Evolutionary conservation across 495 filamentous ascomycete species (phyloP).

Genomic region (Jackrogersella multiformis): DNA sequence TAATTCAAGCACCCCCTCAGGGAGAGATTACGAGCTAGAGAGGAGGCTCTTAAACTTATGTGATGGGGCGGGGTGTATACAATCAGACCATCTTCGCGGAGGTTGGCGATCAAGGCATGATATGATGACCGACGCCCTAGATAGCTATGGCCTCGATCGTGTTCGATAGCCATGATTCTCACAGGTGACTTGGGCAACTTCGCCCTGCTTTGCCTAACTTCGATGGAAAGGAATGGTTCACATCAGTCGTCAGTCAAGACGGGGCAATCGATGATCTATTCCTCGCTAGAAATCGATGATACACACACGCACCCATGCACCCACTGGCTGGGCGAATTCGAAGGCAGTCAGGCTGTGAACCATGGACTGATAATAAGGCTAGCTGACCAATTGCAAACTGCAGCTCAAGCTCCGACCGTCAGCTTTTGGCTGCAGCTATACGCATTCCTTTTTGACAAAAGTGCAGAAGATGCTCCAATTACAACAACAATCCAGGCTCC

Average conservation of each 20-base stretch:
- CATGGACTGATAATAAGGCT: not conserved
- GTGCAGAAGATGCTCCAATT: not conserved
- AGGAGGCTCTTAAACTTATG: not conserved
- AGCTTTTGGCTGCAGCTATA: not conserved
- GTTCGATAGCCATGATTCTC: not conserved
- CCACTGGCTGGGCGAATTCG: slow-evolving; percentile 5
- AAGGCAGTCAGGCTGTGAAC: not conserved
- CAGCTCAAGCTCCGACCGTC: not conserved
- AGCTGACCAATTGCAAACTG: not conserved
- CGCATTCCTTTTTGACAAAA: not conserved
- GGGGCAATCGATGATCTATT: not conserved
- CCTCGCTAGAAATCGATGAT: not conserved
- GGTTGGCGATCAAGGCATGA: too few relatives aligned
- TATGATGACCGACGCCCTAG: not conserved
- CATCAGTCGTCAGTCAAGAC: not conserved
- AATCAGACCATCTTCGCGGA: too few relatives aligned
- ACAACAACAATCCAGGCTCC: not conserved
- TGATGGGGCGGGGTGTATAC: too few relatives aligned
- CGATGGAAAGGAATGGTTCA: not conserved
- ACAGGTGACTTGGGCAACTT: slow-evolving; percentile 1
- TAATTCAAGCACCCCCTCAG: too few relatives aligned
- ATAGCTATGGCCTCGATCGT: not conserved
- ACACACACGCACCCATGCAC: too few relatives aligned
- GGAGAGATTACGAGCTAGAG: too few relatives aligned
- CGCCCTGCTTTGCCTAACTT: slow-evolving; percentile 4